A percentile compares a stretch with the other conserved stretches of the same genome.
These are phyloP conservation scores for Cryphonectria parasitica DNA, from an alignment of 2,329 filamentous ascomycete genomes.

Conservation along the genomic window DNA sequence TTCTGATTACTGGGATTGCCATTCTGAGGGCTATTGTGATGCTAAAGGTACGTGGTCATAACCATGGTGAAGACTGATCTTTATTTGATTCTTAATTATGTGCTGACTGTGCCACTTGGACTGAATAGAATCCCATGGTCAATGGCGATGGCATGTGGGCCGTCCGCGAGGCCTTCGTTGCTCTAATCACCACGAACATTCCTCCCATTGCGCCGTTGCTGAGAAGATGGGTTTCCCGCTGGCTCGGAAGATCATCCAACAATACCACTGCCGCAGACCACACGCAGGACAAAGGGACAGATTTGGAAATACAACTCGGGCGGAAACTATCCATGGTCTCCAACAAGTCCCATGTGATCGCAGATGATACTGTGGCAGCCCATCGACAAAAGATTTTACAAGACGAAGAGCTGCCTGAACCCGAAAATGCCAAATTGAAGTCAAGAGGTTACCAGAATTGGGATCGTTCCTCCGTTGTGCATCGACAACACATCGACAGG, in stretches of 20 bases:
- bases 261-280: not conserved
- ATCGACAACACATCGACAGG: not conserved
- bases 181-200: slow-evolving; percentile 22
- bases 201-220: slow-evolving; percentile 21
- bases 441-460: not conserved
- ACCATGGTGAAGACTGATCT: not conserved
- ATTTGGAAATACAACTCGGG: not conserved
- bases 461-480: not conserved
- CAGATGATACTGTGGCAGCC: not conserved
- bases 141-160: slow-evolving; percentile 27
- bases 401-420: not conserved
- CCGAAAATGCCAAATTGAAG: not conserved
- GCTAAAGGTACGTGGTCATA: slow-evolving; percentile 8
- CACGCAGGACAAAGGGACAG: not conserved
- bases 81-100: too few species aligned
- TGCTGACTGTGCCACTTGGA: not conserved
- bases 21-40: slow-evolving; percentile 20
- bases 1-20: slow-evolving; percentile 24
- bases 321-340: not conserved
- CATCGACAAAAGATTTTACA: not conserved
- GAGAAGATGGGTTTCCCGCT: slow-evolving; percentile 21
- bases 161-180: slow-evolving; percentile 23
- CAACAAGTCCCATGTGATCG: not conserved
- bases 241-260: slow-evolving; percentile 7
- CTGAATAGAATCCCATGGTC: slow-evolving; percentile 9